These are phyloP conservation scores for Spongospora subterranea DNA, from an alignment of 208 protist genomes.

Conservation along the genomic window DNA sequence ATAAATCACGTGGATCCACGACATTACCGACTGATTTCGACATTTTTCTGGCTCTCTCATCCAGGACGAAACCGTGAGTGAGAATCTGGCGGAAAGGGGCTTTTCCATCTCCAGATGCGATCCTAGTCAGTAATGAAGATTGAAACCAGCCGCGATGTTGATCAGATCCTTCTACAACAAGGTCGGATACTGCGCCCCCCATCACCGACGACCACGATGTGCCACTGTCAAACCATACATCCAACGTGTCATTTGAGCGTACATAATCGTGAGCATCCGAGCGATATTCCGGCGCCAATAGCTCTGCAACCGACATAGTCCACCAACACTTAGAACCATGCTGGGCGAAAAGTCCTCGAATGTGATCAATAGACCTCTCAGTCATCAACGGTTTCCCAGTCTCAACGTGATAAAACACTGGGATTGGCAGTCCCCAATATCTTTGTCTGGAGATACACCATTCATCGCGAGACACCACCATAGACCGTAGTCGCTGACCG, in stretches of 20 bases:
- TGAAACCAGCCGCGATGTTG: constrained; percentile 88
- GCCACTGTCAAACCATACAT: constrained; percentile 87
- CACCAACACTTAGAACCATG: constrained; percentile 78
- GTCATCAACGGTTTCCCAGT: constrained; percentile 70
- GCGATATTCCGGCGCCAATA: constrained; percentile 71
- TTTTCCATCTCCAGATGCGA: constrained; percentile 33
- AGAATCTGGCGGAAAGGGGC: constrained; percentile 78
- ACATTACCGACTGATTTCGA: constrained; percentile 85
- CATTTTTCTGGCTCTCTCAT: constrained; percentile 84
- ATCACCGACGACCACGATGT: constrained; percentile 74
- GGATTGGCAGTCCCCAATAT: constrained; percentile 83
- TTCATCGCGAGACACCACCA: constrained; percentile 74
- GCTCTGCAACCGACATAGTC: constrained; percentile 63
- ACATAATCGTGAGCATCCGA: constrained; percentile 64
- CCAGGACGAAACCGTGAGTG: constrained; percentile 82
- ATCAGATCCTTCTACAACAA: constrained; percentile 69
- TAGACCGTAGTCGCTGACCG: constrained; percentile 70
- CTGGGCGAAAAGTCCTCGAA: constrained; percentile 70
- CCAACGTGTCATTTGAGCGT: constrained; percentile 83
- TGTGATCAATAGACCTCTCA: constrained; percentile 72
- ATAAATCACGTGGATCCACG: constrained; percentile 72
- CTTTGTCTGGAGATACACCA: constrained; percentile 85
- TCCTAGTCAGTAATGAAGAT: constrained; percentile 76
- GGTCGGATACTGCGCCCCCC: background rate
- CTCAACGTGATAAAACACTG: constrained; percentile 77